Percentiles rank a stretch among this genome's conserved stretches.
phyloP scores from a whole-genome alignment of 371 early-diverging fungal species.

The Zancudomyces culisetae region DNA sequence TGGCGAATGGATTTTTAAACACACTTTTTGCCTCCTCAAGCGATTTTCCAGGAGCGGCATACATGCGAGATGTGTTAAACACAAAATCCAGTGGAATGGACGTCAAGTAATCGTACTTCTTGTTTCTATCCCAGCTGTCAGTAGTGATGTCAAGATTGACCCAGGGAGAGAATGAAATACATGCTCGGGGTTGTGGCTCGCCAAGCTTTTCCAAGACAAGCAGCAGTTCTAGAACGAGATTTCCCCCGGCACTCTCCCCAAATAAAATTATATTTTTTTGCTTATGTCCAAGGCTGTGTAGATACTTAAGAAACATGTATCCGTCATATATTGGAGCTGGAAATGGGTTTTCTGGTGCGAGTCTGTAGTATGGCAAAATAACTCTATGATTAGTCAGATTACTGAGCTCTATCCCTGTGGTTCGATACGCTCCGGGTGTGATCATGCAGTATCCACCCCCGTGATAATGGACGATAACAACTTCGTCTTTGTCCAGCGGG shows the following conservation, averaged over 20 bases:
- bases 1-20: slow-evolving; percentile 12
- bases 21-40: slow-evolving; percentile 8
- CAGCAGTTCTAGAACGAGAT: slow-evolving; percentile 14
- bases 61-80: slow-evolving; percentile 7
- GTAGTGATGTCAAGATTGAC: slow-evolving; percentile 6
- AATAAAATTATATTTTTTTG: slow-evolving; percentile 47
- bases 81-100: no score
- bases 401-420: slow-evolving; percentile 3
- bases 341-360: slow-evolving; percentile 66
- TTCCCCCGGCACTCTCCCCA: slow-evolving; percentile 71
- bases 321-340: slow-evolving; percentile 68
- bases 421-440: slow-evolving; percentile 20
- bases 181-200: background rate
- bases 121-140: slow-evolving; percentile 8
- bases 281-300: slow-evolving; percentile 31
- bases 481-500: slow-evolving; percentile 7
- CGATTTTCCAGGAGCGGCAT: slow-evolving; percentile 11
- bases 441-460: slow-evolving; percentile 46
- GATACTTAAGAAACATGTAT: slow-evolving; percentile 43
- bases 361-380: slow-evolving; percentile 40
- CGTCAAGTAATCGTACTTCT: slow-evolving; percentile 2
- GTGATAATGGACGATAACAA: slow-evolving; percentile 33
- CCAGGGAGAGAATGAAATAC: slow-evolving; percentile 8
- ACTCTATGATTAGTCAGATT: slow-evolving; percentile 1
- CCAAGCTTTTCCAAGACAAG: background rate